Evolutionary conservation across 148 eudicot species (phyloP), one percentile per base, ranked within the genome.

Genomic region (Spergularia marina): DNA sequence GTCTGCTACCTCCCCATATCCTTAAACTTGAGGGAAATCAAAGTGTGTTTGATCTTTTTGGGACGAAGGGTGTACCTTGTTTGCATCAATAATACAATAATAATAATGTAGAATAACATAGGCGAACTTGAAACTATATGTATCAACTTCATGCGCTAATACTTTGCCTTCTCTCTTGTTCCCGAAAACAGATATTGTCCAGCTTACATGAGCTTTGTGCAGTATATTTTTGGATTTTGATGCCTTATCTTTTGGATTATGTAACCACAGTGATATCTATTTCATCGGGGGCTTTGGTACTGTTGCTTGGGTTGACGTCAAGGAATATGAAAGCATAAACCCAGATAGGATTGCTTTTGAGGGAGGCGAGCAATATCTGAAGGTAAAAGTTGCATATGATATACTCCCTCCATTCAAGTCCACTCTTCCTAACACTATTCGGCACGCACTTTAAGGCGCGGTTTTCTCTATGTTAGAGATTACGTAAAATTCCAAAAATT

Each of bases 251-350:
- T 76, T n/a, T 74, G 74, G 59, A 60, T 53, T 16, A 49, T 80
- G 64, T 12, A 57, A 66, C 17, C 91, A 30, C 73, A 96, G 99
- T 71, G 99, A 96, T 77, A 88, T 92, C 81, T 96, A 96, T 82
- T 96, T 96, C 87, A 92, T 96, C 77, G 99, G 99, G 66, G 99
- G 99, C 71, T 96, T 96, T 83, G 99, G 99, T 13, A 96, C 99
- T 20, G 99, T 96, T 73, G 99, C 98, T 67, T 96, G 99, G 99
- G 90, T 96, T 74, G 94, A 96, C 74, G 91, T 96, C 64, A 89
- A 87, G 67, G 99, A 96, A 86, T 96, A 88, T 58, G 98, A 96
- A 84, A 66, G 79, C 49, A 78, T 89, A 56, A 84, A 84, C 72
- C 99, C 99, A 47, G 99, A 96, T 72, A 89, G 83, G 77, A 96